phyloP scores from a whole-genome alignment of 805 yeast species.

The Hanseniaspora guilliermondii region DNA sequence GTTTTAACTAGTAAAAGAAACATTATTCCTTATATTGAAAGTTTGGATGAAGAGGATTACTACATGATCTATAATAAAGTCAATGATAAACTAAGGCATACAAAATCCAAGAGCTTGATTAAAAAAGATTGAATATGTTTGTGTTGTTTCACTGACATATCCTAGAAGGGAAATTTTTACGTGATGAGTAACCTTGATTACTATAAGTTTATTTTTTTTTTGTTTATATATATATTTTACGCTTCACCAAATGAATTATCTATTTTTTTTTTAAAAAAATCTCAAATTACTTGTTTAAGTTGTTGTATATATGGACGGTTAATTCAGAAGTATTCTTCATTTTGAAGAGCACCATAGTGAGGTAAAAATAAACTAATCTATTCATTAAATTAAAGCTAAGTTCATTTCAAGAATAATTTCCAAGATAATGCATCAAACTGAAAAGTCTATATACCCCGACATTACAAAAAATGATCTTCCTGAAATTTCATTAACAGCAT shows the following conservation, averaged over 20 bases:
- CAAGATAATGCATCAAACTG: background rate
- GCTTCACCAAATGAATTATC: too few species aligned
- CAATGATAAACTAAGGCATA: constrained; percentile 25
- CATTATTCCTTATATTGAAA: constrained; percentile 25
- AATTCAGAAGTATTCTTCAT: too few species aligned
- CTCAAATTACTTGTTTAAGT: too few species aligned
- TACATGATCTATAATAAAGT: constrained; percentile 23
- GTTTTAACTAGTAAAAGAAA: constrained; percentile 24
- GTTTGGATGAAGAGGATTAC: constrained; percentile 23
- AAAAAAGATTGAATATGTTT: constrained; percentile 11
- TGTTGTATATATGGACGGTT: too few species aligned
- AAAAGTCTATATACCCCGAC: constrained; percentile 21
- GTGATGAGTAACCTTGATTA: constrained; percentile 20
- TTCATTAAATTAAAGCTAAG: too few species aligned
- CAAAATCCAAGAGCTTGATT: constrained; percentile 26
- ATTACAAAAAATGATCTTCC: constrained; percentile 33
- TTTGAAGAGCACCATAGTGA: too few species aligned
- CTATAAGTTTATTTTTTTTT: background rate
- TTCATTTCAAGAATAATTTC: too few species aligned
- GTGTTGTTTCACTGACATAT: constrained; percentile 15
- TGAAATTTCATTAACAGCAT: constrained; percentile 35
- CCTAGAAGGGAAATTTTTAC: constrained; percentile 26
- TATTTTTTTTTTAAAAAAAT: too few species aligned
- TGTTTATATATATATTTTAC: too few species aligned
- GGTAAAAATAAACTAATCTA: too few species aligned